Evolutionary conservation across 2,329 filamentous ascomycete species (phyloP).

Genomic region (Trichophyton benhamiae): DNA sequence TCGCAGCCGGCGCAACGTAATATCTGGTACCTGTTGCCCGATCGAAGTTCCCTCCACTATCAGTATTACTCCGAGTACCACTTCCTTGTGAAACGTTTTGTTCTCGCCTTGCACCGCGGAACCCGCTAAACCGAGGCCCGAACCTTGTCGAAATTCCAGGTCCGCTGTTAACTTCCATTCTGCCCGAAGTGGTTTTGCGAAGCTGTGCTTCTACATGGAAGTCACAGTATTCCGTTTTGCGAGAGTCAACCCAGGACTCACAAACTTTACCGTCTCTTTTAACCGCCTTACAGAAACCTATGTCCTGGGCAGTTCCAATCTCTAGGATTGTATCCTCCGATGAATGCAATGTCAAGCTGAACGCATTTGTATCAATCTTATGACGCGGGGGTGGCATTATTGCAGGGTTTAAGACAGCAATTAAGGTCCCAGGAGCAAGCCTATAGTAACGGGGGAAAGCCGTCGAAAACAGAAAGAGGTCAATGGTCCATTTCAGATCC

Average conservation of each 20-base stretch:
- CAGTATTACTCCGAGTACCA: slow-evolving; percentile 22
- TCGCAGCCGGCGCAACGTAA: slow-evolving; percentile 30
- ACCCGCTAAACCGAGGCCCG: slow-evolving; percentile 16
- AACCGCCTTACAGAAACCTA: slow-evolving; percentile 75
- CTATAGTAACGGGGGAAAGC: slow-evolving; percentile 93
- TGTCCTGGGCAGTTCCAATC: slow-evolving; percentile 68
- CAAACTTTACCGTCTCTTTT: slow-evolving; percentile 77
- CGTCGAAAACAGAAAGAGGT: slow-evolving; percentile 81
- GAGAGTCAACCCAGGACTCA: slow-evolving; percentile 71
- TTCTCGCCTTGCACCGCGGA: slow-evolving; percentile 15
- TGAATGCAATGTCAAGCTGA: slow-evolving; percentile 73
- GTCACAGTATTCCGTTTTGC: slow-evolving; percentile 82
- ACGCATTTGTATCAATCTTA: slow-evolving; percentile 65
- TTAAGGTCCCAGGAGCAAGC: slow-evolving; percentile 74
- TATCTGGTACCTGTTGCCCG: slow-evolving; percentile 32
- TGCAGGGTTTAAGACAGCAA: slow-evolving; percentile 82
- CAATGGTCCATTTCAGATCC: slow-evolving; percentile 80
- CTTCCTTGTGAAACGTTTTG: slow-evolving; percentile 14
- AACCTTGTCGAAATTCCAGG: slow-evolving; percentile 36
- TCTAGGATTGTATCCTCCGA: slow-evolving; percentile 84
- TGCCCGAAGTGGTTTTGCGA: slow-evolving; percentile 52
- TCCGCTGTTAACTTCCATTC: slow-evolving; percentile 70
- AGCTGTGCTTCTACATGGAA: slow-evolving; percentile 80
- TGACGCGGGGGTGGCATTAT: slow-evolving; percentile 77
- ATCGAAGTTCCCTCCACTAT: slow-evolving; percentile 29